Evolutionary conservation across 352 stramenopile genomes (phyloP).

Genomic region (Elongisporangium anandrum): DNA sequence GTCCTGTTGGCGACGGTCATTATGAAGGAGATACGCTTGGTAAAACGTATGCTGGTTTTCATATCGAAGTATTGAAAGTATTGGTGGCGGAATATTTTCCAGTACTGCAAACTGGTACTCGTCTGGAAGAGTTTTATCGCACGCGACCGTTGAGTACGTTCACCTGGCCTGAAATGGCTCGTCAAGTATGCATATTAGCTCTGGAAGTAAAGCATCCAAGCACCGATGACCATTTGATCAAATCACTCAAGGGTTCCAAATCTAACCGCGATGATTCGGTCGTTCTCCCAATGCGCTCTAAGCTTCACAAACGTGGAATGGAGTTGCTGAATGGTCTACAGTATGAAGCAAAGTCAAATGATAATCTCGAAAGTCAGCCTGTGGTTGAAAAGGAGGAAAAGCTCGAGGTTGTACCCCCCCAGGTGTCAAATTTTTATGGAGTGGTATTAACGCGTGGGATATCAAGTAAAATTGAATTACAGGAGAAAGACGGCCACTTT

Average conservation of each 20-base stretch:
- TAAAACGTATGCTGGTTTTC: constrained; percentile 40
- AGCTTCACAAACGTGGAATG: constrained; percentile 24
- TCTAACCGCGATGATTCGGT: constrained; percentile 66
- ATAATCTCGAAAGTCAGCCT: background rate
- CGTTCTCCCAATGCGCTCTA: constrained; percentile 41
- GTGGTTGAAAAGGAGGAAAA: background rate
- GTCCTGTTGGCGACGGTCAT: constrained; percentile 36
- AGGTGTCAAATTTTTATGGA: constrained; percentile 33
- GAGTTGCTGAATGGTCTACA: constrained; percentile 48
- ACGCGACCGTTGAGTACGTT: constrained; percentile 71
- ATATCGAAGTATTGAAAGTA: constrained; percentile 42
- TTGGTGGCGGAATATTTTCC: constrained; percentile 66
- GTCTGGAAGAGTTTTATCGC: constrained; percentile 63
- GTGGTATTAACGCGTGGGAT: constrained; percentile 39
- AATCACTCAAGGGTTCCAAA: constrained; percentile 70
- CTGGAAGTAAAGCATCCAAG: constrained; percentile 70
- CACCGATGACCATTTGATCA: constrained; percentile 66
- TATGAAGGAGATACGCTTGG: constrained; percentile 51
- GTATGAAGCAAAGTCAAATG: constrained; percentile 32
- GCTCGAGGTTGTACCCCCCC: background rate
- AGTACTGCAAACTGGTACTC: constrained; percentile 62
- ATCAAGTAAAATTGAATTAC: constrained; percentile 27
- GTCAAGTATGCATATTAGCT: constrained; percentile 66
- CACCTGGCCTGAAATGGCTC: constrained; percentile 78
- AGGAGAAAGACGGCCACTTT: constrained; percentile 31